Percentiles rank a stretch among this genome's conserved stretches.
Conservation (phyloP, 2,329 filamentous ascomycete species). For the Stemphylium vesicarium region DNA sequence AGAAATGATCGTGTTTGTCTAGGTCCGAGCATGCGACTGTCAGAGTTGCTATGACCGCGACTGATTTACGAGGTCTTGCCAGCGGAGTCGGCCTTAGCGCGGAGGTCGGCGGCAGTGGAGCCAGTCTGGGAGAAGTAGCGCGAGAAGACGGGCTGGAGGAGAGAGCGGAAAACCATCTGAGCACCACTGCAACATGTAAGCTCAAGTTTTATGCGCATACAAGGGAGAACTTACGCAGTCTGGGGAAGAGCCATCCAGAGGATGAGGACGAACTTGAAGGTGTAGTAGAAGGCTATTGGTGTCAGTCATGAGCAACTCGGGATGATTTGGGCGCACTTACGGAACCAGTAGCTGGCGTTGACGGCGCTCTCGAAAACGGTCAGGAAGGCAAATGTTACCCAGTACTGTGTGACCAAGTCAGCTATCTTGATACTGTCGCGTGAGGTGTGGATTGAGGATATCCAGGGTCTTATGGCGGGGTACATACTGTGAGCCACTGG, state of each 20-base stretch:
- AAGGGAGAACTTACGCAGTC: conserved; percentile 73
- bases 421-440: conserved; percentile 7
- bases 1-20: conserved; percentile 5
- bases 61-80: conserved; percentile 44
- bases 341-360: conserved; percentile 90
- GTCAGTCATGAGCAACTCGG: conserved; percentile 16
- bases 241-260: conserved; percentile 97
- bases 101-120: conserved; percentile 84
- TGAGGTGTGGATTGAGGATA: not conserved
- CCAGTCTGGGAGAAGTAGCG: conserved; percentile 80
- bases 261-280: conserved; percentile 98
- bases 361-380: conserved; percentile 83
- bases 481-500: conserved; percentile 70
- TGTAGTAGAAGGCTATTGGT: conserved; percentile 86
- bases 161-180: conserved; percentile 94
- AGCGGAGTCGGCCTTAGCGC: conserved; percentile 81
- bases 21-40: conserved; percentile 38
- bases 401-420: conserved; percentile 64
- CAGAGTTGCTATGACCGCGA: conserved; percentile 26
- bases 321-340: conserved; percentile 35
- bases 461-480: conserved; percentile 7
- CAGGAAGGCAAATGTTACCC: conserved; percentile 84
- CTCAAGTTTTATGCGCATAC: not conserved
- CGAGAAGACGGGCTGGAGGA: conserved; percentile 88
- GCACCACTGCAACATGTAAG: conserved; percentile 71